Evolutionary conservation across 441 rosid genomes (phyloP).

Genomic region (Pelargonium cotyledonis): DNA sequence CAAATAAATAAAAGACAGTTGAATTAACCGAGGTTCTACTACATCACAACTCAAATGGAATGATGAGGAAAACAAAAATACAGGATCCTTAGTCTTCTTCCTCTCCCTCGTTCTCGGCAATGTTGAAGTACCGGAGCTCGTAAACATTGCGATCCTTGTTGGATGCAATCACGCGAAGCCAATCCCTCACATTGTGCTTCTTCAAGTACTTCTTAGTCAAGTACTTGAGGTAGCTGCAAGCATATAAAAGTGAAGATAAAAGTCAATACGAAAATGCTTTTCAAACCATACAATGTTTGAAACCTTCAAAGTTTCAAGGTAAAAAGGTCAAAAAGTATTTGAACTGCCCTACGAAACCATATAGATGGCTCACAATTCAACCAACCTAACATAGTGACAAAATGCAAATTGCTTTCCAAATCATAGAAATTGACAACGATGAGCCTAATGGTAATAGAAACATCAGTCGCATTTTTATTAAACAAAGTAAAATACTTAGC

Average conservation of each 20-base stretch:
- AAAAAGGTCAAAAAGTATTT: too few species aligned
- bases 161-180: slow-evolving; percentile 90
- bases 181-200: slow-evolving; percentile 77
- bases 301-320: too few species aligned
- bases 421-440: too few species aligned
- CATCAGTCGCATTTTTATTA: too few species aligned
- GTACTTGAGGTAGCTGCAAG: slow-evolving; percentile 67
- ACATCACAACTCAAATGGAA: not conserved
- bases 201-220: slow-evolving; percentile 87
- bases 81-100: slow-evolving; percentile 53
- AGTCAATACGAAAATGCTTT: not conserved
- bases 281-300: too few species aligned
- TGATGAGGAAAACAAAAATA: slow-evolving; percentile 5
- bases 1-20: not conserved
- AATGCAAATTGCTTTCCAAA: too few species aligned
- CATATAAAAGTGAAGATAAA: not conserved
- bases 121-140: slow-evolving; percentile 82
- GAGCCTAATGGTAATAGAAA: too few species aligned
- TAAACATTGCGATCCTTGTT: slow-evolving; percentile 72
- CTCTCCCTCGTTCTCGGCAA: slow-evolving; percentile 76
- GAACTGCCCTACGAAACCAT: too few species aligned
- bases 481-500: too few species aligned
- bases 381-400: too few species aligned
- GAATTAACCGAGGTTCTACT: not conserved
- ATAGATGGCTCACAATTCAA: too few species aligned